A percentile compares a stretch with the other conserved stretches of the same genome.
Evolutionary conservation across 768 basidiomycete genomes (phyloP).

Genomic region (Podaxis pistillaris): DNA sequence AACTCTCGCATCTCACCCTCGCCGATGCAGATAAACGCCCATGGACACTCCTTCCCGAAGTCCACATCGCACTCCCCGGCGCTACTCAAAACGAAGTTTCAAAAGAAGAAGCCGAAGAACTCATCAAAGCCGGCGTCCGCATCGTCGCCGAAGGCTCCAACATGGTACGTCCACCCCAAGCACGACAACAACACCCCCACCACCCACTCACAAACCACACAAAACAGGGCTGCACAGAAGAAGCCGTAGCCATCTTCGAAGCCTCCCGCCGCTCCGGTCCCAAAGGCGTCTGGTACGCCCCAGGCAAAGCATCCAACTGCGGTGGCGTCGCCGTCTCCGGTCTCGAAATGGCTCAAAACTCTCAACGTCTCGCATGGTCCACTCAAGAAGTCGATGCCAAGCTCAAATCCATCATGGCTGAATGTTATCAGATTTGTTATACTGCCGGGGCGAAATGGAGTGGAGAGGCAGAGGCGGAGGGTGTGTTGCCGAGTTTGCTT

Average conservation of each 20-base stretch:
- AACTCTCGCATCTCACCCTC: background rate
- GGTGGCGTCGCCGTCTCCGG: slow-evolving; percentile 80
- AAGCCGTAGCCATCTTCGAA: slow-evolving; percentile 75
- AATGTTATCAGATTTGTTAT: slow-evolving; percentile 60
- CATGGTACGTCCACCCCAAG: slow-evolving; percentile 39
- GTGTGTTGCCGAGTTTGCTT: slow-evolving; percentile 51
- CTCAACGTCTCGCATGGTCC: slow-evolving; percentile 62
- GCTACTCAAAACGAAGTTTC: slow-evolving; percentile 74
- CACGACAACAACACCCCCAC: background rate
- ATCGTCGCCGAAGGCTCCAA: slow-evolving; percentile 78
- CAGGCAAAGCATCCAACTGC: slow-evolving; percentile 66
- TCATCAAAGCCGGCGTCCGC: slow-evolving; percentile 64
- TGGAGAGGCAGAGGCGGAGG: slow-evolving; percentile 39
- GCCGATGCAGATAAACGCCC: slow-evolving; percentile 47
- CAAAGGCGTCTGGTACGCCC: slow-evolving; percentile 65
- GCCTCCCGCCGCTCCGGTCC: slow-evolving; percentile 48
- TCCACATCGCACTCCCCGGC: slow-evolving; percentile 68
- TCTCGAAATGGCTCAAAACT: slow-evolving; percentile 82
- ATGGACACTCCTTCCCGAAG: slow-evolving; percentile 62
- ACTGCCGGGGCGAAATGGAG: slow-evolving; percentile 58
- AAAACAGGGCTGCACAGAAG: slow-evolving; percentile 58
- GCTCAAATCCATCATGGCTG: slow-evolving; percentile 69
- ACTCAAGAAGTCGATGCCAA: slow-evolving; percentile 63
- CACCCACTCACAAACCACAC: background rate
- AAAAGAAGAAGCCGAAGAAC: slow-evolving; percentile 65